Evolutionary conservation across 2,329 filamentous ascomycete species (phyloP).

Genomic region (Botrytis paeoniae): DNA sequence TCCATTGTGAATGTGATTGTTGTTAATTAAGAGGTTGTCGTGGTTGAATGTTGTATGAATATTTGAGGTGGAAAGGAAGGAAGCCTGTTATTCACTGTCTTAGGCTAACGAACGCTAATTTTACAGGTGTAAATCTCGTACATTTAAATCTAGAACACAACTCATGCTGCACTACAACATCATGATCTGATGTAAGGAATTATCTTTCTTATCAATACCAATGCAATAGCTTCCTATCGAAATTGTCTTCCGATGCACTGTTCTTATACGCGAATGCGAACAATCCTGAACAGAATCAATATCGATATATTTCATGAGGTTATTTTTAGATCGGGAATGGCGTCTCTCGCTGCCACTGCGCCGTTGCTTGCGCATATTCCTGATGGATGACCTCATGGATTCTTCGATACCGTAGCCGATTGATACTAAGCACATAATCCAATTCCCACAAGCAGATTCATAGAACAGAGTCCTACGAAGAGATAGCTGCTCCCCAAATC

Average conservation of each 20-base stretch:
- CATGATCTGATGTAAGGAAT: neutral
- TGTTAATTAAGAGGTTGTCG: neutral
- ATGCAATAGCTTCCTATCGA: neutral
- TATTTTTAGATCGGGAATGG: neutral
- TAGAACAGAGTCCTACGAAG: neutral
- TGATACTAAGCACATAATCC: neutral
- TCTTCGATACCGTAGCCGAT: neutral
- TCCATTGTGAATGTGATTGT: conserved; percentile 29
- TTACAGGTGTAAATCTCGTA: neutral
- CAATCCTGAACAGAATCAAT: neutral
- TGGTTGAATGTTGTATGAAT: neutral
- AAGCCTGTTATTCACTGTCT: neutral
- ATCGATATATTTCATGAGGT: neutral
- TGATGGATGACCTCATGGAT: neutral
- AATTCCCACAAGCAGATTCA: neutral
- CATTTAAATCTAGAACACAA: neutral
- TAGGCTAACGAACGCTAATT: conserved; percentile 1
- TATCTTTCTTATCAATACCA: no score
- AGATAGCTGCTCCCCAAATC: neutral
- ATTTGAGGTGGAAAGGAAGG: neutral
- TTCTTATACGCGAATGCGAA: neutral
- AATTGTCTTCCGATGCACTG: neutral
- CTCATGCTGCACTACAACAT: neutral
- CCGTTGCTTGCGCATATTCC: no score
- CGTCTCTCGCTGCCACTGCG: neutral